Conservation (phyloP, 768 basidiomycete genomes). For the Leucosporidium scottii region DNA sequence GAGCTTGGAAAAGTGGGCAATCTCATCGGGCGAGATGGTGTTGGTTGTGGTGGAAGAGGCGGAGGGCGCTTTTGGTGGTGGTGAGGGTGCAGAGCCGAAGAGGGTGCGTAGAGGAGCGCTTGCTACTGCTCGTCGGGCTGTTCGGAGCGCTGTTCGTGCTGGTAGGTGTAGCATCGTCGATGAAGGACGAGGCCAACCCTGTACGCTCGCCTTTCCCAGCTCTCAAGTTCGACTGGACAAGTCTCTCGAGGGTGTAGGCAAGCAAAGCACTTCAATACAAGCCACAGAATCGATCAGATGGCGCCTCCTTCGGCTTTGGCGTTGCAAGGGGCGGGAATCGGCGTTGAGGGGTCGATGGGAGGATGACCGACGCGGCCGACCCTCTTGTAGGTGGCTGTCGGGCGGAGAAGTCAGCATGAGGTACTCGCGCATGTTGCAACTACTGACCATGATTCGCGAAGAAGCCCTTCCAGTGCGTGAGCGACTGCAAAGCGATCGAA, state of each 20-base stretch:
- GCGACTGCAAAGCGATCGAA: constrained; percentile 13
- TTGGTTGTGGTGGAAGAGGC: constrained; percentile 10
- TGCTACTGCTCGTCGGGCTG: too few species aligned
- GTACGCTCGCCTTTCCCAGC: too few species aligned
- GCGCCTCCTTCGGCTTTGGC: constrained; percentile 44
- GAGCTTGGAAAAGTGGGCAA: constrained; percentile 79
- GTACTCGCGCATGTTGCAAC: constrained; percentile 12
- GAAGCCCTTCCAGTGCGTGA: constrained; percentile 85
- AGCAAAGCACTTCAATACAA: too few species aligned
- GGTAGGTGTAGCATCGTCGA: too few species aligned
- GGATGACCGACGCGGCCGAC: constrained; percentile 49
- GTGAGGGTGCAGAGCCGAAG: too few species aligned
- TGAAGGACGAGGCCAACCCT: too few species aligned
- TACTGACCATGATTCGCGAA: constrained; percentile 74
- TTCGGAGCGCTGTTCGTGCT: too few species aligned
- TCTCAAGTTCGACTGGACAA: too few species aligned
- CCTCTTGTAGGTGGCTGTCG: constrained; percentile 11
- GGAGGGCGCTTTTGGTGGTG: not conserved
- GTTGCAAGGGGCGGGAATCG: constrained; percentile 68
- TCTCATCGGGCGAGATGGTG: constrained; percentile 52
- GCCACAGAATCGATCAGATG: not conserved
- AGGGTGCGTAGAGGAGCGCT: too few species aligned
- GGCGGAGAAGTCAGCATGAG: not conserved
- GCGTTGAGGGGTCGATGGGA: constrained; percentile 66
- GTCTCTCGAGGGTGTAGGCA: too few species aligned